Conservation (phyloP, 176 grass and related monocot genomes). For the Metroxylon sagu region DNA sequence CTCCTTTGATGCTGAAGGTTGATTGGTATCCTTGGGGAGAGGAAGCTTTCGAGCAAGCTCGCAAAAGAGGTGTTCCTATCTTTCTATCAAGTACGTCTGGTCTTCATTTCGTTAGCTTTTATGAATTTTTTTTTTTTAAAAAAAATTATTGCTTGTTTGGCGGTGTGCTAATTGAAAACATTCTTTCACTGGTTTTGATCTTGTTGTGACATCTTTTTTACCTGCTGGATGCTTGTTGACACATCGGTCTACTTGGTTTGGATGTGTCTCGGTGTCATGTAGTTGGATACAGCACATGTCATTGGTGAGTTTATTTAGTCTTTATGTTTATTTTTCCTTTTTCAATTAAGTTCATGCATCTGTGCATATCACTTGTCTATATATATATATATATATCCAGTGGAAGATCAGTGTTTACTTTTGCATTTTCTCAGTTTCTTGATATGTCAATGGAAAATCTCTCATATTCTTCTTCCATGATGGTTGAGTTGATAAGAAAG, state of each 20-base stretch:
- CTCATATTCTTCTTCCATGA: no score
- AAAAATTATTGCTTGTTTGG: neutral
- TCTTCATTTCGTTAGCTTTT: neutral
- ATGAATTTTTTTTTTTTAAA: neutral
- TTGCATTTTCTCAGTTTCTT: no score
- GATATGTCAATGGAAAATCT: no score
- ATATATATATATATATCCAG: no score
- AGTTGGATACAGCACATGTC: conserved; percentile 99
- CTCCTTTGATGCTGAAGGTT: conserved; percentile 42
- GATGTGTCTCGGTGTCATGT: conserved; percentile 13
- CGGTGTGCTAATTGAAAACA: no score
- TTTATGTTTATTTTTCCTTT: neutral
- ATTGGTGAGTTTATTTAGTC: conserved; percentile 42
- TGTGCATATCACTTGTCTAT: neutral
- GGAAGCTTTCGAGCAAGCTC: conserved; percentile 84
- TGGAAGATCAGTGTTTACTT: no score
- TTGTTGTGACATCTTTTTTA: conserved; percentile 8
- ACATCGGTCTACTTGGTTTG: no score
- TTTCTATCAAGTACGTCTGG: conserved; percentile 68
- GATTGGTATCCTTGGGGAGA: conserved; percentile 98
- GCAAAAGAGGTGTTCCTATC: conserved; percentile 66
- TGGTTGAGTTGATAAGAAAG: no score
- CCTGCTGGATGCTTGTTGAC: neutral
- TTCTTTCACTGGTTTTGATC: neutral
- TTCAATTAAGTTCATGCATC: neutral